These are phyloP conservation scores for Asterophora parasitica DNA, from an alignment of 768 basidiomycete species.

Conservation along the genomic window DNA sequence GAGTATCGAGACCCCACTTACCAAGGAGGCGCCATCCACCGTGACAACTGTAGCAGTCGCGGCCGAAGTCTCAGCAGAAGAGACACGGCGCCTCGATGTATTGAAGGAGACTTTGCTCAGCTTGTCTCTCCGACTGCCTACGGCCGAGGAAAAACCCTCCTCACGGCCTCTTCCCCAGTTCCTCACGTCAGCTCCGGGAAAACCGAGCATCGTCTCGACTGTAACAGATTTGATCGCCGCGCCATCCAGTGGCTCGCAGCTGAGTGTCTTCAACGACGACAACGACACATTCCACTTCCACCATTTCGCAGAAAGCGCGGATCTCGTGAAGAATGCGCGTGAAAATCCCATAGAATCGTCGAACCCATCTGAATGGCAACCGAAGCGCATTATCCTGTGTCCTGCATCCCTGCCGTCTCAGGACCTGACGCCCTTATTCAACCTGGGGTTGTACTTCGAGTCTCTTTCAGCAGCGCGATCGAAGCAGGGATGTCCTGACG, in stretches of 20 bases:
- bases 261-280: slow-evolving; percentile 49
- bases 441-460: slow-evolving; percentile 55
- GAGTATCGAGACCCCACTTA: slow-evolving; percentile 53
- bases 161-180: slow-evolving; percentile 55
- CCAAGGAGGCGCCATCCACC: slow-evolving; percentile 26
- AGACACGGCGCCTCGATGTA: slow-evolving; percentile 22
- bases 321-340: slow-evolving; percentile 27
- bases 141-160: slow-evolving; percentile 26
- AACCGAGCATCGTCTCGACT: slow-evolving; percentile 34
- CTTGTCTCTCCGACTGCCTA: slow-evolving; percentile 39
- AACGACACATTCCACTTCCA: slow-evolving; percentile 72
- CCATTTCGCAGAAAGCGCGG: slow-evolving; percentile 26
- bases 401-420: slow-evolving; percentile 43
- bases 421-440: slow-evolving; percentile 69
- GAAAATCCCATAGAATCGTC: slow-evolving; percentile 14
- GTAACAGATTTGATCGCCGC: slow-evolving; percentile 34
- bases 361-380: slow-evolving; percentile 35
- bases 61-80: slow-evolving; percentile 13
- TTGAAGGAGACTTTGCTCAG: slow-evolving; percentile 28
- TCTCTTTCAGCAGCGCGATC: slow-evolving; percentile 36
- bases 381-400: slow-evolving; percentile 53
- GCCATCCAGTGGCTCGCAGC: slow-evolving; percentile 24
- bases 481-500: slow-evolving; percentile 19
- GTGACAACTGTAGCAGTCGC: slow-evolving; percentile 17
- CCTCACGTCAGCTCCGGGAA: slow-evolving; percentile 42